These are phyloP conservation scores for Acer yangbiense DNA, from an alignment of 345 rosid species.

Conservation along the genomic window DNA sequence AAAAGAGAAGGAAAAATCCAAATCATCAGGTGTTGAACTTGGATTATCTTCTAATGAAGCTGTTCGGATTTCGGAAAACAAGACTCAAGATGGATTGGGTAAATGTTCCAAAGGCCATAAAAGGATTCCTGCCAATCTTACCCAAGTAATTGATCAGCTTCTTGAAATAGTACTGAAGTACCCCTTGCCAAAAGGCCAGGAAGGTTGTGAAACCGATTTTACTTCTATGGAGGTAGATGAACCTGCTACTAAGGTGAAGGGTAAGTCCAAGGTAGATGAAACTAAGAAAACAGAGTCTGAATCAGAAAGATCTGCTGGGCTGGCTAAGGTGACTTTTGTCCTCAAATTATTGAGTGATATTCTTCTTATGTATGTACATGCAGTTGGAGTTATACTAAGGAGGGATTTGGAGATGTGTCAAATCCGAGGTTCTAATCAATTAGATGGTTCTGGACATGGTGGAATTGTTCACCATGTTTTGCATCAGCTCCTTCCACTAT, in stretches of 20 bases:
- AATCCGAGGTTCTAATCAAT: slow-evolving; percentile 62
- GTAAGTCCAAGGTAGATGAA: slow-evolving; percentile 84
- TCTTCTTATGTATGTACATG: slow-evolving; percentile 85
- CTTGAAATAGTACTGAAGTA: slow-evolving; percentile 82
- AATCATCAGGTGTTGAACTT: slow-evolving; percentile 56
- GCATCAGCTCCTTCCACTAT: slow-evolving; percentile 73
- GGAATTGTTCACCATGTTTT: slow-evolving; percentile 85
- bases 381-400: slow-evolving; percentile 77
- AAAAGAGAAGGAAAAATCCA: slow-evolving; percentile 65
- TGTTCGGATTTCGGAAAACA: slow-evolving; percentile 68
- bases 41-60: slow-evolving; percentile 62
- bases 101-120: slow-evolving; percentile 83
- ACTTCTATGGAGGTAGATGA: slow-evolving; percentile 84
- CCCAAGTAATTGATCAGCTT: slow-evolving; percentile 94
- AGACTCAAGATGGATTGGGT: slow-evolving; percentile 72
- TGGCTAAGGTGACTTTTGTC: slow-evolving; percentile 89
- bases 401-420: slow-evolving; percentile 83
- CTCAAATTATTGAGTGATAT: slow-evolving; percentile 90
- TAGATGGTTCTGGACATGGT: slow-evolving; percentile 52
- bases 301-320: slow-evolving; percentile 78
- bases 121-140: slow-evolving; percentile 75
- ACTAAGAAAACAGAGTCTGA: slow-evolving; percentile 56
- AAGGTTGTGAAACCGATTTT: slow-evolving; percentile 45
- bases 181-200: slow-evolving; percentile 58
- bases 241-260: slow-evolving; percentile 77